These are phyloP conservation scores for Aspergillus indologenus DNA, from an alignment of 495 filamentous ascomycete genomes.

Conservation along the genomic window DNA sequence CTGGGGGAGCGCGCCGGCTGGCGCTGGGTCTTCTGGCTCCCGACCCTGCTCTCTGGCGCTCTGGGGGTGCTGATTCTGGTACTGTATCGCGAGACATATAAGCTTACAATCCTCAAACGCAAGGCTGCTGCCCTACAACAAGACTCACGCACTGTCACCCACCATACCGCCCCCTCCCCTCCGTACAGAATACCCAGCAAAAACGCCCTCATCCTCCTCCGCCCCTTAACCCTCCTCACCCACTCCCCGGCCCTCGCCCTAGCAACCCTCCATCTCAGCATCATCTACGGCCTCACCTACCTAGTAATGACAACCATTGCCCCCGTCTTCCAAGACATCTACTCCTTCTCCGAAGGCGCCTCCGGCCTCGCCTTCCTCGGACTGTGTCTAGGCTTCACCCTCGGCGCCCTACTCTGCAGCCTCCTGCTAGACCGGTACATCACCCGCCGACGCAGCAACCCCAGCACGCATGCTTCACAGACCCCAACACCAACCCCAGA, in stretches of 20 bases:
- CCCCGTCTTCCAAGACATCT: neutral
- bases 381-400: neutral
- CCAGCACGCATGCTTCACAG: no score
- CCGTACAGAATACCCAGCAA: neutral
- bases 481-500: neutral
- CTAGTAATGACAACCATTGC: neutral
- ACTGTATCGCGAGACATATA: neutral
- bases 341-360: neutral
- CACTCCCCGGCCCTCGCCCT: neutral
- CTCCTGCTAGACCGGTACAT: neutral
- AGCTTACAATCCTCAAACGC: neutral
- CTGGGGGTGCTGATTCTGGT: neutral
- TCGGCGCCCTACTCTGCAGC: neutral
- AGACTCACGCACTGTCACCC: no score
- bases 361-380: neutral
- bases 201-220: neutral
- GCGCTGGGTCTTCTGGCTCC: neutral
- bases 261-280: neutral
- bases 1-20: neutral
- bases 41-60: neutral
- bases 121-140: no score
- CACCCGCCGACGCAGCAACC: no score
- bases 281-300: neutral
- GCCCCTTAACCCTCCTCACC: neutral
- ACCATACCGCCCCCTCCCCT: neutral